Evolutionary conservation across 441 rosid species (phyloP).

Genomic region (Corymbia citriodora): DNA sequence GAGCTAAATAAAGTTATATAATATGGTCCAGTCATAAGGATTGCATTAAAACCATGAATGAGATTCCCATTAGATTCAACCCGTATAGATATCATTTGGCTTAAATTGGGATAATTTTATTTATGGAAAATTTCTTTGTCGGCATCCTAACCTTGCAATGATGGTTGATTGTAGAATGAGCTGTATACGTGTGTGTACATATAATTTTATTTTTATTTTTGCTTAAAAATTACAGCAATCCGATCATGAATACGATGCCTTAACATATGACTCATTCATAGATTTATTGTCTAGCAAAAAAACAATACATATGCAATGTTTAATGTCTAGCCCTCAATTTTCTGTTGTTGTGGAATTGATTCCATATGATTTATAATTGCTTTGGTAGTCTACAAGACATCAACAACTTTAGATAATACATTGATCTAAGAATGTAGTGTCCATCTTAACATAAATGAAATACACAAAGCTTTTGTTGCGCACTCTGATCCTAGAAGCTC

Average conservation of each 20-base stretch:
- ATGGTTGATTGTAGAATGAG: neutral
- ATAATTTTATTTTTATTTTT: no score
- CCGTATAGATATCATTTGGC: neutral
- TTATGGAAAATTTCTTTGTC: neutral
- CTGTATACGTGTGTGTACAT: neutral
- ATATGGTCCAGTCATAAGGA: neutral
- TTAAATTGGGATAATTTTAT: neutral
- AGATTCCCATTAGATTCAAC: neutral
- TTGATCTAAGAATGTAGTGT: neutral
- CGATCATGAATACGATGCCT: neutral
- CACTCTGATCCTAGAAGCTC: neutral
- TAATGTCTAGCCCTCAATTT: neutral
- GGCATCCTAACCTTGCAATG: neutral
- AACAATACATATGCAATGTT: neutral
- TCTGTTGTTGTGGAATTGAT: neutral
- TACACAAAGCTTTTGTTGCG: neutral
- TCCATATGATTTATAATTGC: neutral
- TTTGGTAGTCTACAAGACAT: neutral
- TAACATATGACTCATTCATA: neutral
- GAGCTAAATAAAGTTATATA: neutral
- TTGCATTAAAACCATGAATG: neutral
- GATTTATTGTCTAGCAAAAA: neutral
- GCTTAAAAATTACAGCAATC: neutral
- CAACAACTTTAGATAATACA: neutral
- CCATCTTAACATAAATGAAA: neutral